phyloP scores from a whole-genome alignment of 768 basidiomycete species.

The Tephrocybe sp. region DNA sequence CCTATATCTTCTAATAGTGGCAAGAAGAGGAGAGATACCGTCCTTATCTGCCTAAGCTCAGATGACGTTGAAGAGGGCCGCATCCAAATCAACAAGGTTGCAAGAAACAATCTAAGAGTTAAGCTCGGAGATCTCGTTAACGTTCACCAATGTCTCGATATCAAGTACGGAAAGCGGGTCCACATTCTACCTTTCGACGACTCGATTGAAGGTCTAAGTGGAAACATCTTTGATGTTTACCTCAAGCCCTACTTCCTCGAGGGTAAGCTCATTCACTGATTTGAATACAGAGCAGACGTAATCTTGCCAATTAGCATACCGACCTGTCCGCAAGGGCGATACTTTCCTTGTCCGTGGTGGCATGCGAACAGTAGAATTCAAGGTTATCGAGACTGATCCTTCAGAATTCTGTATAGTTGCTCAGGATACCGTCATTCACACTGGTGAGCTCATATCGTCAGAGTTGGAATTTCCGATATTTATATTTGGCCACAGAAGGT shows the following conservation, averaged over 20 bases:
- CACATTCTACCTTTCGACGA: constrained; percentile 98
- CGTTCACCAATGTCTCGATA: constrained; percentile 94
- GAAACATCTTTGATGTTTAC: constrained; percentile 98
- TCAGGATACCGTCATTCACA: constrained; percentile 97
- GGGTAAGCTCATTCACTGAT: constrained; percentile 40
- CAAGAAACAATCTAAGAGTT: constrained; percentile 97
- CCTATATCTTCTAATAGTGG: constrained; percentile 52
- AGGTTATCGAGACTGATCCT: constrained; percentile 97
- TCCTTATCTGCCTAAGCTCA: constrained; percentile 92
- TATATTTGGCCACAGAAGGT: constrained; percentile 60
- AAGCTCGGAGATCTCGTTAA: constrained; percentile 96
- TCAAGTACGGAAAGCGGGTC: constrained; percentile 98
- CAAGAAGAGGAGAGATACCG: constrained; percentile 96
- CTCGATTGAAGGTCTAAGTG: constrained; percentile 95
- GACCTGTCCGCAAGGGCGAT: constrained; percentile 94
- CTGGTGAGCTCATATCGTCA: constrained; percentile 43
- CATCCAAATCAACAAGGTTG: constrained; percentile 99
- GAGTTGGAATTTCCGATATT: constrained; percentile 9
- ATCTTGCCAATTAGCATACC: constrained; percentile 59
- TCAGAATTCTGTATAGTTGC: constrained; percentile 98
- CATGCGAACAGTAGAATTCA: constrained; percentile 98
- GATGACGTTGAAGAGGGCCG: constrained; percentile 98
- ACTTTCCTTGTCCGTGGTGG: constrained; percentile 99
- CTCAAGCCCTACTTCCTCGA: constrained; percentile 99
- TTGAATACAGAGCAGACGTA: not conserved